Percentiles rank a stretch among this genome's conserved stretches.
Conservation (phyloP, 2,329 filamentous ascomycete species). For the Parafenestella ontariensis region DNA sequence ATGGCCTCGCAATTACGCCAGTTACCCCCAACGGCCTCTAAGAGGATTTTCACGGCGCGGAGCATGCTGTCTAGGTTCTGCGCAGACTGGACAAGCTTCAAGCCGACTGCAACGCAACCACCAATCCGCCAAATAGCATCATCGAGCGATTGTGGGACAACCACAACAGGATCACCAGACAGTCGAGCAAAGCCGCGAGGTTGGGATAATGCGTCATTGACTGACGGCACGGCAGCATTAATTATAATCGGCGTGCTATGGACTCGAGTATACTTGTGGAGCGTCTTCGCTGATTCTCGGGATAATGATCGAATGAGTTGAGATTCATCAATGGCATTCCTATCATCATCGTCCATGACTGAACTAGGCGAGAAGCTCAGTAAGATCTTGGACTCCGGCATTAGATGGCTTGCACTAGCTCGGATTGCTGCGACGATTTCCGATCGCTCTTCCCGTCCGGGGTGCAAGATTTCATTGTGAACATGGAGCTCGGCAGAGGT, state of each 20-base stretch:
- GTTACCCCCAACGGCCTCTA: conserved; percentile 84
- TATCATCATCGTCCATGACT: conserved; percentile 81
- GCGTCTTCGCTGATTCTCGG: conserved; percentile 69
- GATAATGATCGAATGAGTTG: conserved; percentile 80
- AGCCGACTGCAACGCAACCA: conserved; percentile 84
- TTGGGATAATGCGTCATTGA: conserved; percentile 87
- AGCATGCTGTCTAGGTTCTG: conserved; percentile 73
- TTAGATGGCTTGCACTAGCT: conserved; percentile 79
- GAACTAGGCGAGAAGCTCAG: conserved; percentile 83
- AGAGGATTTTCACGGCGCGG: conserved; percentile 81
- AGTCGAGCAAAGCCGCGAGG: conserved; percentile 82
- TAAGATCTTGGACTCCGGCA: conserved; percentile 81
- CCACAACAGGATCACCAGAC: conserved; percentile 81
- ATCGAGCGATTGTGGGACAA: conserved; percentile 83
- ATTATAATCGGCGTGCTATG: conserved; percentile 81
- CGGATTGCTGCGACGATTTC: conserved; percentile 91
- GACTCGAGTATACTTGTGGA: conserved; percentile 73
- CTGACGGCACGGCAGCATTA: conserved; percentile 84
- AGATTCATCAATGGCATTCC: conserved; percentile 73
- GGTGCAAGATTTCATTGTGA: conserved; percentile 88
- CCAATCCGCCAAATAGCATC: conserved; percentile 91
- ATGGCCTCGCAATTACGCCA: conserved; percentile 99
- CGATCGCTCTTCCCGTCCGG: conserved; percentile 87
- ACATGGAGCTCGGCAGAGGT: conserved; percentile 90
- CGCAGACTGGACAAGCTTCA: conserved; percentile 84